Base-by-base conservation (phyloP, 768 basidiomycete genomes). In the Mycena capillaripes region DNA sequence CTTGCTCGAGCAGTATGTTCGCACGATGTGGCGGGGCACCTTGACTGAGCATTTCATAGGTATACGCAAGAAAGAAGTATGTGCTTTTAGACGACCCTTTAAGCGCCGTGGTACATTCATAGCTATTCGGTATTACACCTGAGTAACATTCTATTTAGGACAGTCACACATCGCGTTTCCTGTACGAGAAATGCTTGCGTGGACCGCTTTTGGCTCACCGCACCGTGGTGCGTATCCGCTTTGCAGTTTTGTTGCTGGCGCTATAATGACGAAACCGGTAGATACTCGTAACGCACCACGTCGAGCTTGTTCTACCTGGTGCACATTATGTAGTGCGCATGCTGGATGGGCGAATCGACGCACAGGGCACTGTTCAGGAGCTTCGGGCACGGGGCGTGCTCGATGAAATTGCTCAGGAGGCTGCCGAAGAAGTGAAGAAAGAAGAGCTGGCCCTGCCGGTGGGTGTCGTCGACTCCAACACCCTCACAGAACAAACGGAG, bases 1-100 rank as follows among this genome's bases (percentile, higher is more conserved):
- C 86, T 96, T 14, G 95, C 95, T 14, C 89, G 95, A 17, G 95
- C 95, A 0, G 91, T 96, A 96, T 79, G 91, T 92, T 27, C 83
- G 86, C 19, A 91, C 90, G n/a, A n/a, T n/a, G n/a, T n/a, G n/a
- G n/a, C n/a, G n/a, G n/a, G n/a, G n/a, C n/a, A n/a, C n/a, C n/a
- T n/a, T n/a, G n/a, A n/a, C n/a, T n/a, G n/a, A n/a, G n/a, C n/a
- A n/a, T n/a, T n/a, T n/a, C n/a, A n/a, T n/a, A n/a, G n/a, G n/a
- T n/a, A 44, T 92, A 92, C 75, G 86, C 89, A 25, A 81, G 80
- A 8, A 87, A 85, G 27, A 88, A 87, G 79, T 91, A 88, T 70
- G 89, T 95, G 0, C 83, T 96, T n/a, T 80, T 96, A 48, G 94
- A 96, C 74, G 95, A 95, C 76, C 93, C 93, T 4, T 81, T 96